phyloP scores from a whole-genome alignment of 176 grass and related monocot genomes.

The Carex littledalei region DNA sequence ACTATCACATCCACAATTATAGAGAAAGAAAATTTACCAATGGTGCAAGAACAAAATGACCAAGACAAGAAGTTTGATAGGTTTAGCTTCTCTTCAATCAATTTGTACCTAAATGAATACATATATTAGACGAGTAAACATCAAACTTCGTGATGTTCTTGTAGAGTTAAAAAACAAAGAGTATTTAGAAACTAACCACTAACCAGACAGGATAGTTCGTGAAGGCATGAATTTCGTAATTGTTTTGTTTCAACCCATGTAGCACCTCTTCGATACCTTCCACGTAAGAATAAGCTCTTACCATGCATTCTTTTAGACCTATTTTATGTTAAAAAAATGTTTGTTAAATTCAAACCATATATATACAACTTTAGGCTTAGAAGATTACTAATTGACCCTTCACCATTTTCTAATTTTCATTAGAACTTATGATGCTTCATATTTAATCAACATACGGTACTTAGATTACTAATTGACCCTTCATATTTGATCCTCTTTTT shows the following conservation, averaged over 20 bases:
- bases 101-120: slow-evolving; percentile 61
- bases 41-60: slow-evolving; percentile 88
- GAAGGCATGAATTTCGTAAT: slow-evolving; percentile 96
- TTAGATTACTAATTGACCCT: too few relatives aligned
- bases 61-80: slow-evolving; percentile 93
- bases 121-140: slow-evolving; percentile 38
- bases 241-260: slow-evolving; percentile 62
- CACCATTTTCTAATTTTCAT: background rate
- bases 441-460: background rate
- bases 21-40: slow-evolving; percentile 46
- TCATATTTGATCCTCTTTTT: too few relatives aligned
- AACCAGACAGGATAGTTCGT: slow-evolving; percentile 97
- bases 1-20: background rate
- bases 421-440: background rate
- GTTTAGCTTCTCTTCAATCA: slow-evolving; percentile 90
- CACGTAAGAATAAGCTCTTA: slow-evolving; percentile 71
- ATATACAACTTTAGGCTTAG: background rate
- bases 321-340: slow-evolving; percentile 5
- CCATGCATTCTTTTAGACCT: slow-evolving; percentile 95
- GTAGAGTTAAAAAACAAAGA: background rate
- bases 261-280: slow-evolving; percentile 85
- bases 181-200: slow-evolving; percentile 53
- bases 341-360: background rate
- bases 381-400: background rate
- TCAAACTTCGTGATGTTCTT: background rate